Evolutionary conservation across 768 basidiomycete species (phyloP).

Genomic region (Megacollybia marginata): DNA sequence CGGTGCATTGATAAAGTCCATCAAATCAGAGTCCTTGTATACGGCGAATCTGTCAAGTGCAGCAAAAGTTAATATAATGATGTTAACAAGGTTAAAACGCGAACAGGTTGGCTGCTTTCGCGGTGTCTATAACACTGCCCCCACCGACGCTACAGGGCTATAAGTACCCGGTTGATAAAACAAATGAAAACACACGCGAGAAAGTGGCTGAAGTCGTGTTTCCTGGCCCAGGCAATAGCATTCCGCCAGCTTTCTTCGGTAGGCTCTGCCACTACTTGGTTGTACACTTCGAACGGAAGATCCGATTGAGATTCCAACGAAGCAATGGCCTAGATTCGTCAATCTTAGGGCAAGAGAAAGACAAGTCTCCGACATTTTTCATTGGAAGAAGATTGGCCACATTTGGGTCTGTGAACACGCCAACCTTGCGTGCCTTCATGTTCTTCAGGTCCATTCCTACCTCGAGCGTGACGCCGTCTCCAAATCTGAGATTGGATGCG

Average conservation of each 20-base stretch:
- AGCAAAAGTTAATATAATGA: slow-evolving; percentile 2
- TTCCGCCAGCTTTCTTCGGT: slow-evolving; percentile 85
- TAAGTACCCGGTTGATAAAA: not conserved
- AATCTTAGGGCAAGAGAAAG: not conserved
- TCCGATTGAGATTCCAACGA: slow-evolving; percentile 73
- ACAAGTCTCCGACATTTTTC: slow-evolving; percentile 51
- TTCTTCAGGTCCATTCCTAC: slow-evolving; percentile 94
- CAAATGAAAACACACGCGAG: slow-evolving; percentile 52
- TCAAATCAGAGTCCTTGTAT: slow-evolving; percentile 86
- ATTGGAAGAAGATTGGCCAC: slow-evolving; percentile 77
- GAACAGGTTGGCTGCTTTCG: slow-evolving; percentile 89
- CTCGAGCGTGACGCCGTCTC: slow-evolving; percentile 83
- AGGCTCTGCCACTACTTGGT: slow-evolving; percentile 80
- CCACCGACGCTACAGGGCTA: slow-evolving; percentile 61
- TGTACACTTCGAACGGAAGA: slow-evolving; percentile 76
- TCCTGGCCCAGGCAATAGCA: slow-evolving; percentile 83
- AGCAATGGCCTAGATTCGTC: slow-evolving; percentile 50
- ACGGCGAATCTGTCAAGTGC: slow-evolving; percentile 59
- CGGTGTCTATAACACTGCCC: slow-evolving; percentile 94
- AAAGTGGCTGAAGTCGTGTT: slow-evolving; percentile 90
- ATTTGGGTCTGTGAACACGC: slow-evolving; percentile 87
- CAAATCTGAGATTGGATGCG: slow-evolving; percentile 83
- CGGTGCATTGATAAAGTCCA: slow-evolving; percentile 97
- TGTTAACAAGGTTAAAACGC: slow-evolving; percentile 7
- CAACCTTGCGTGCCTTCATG: slow-evolving; percentile 88